Conservation (phyloP, 345 rosid genomes). For the Lenwebbia sp. region DNA sequence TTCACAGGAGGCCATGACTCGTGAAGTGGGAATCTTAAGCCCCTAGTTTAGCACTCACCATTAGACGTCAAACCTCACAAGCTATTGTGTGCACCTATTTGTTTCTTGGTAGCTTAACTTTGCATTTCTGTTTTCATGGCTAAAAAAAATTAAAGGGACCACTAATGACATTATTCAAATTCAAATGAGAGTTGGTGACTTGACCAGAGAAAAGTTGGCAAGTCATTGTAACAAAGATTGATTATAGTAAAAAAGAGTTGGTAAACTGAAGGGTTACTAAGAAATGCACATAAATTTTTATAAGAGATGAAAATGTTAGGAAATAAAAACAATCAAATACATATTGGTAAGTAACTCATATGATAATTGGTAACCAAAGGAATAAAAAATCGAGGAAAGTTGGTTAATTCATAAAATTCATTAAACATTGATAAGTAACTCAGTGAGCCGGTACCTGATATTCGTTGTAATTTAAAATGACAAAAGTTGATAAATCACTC, state of each 20-base stretch:
- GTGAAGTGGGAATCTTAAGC: neutral
- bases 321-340: neutral
- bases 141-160: neutral
- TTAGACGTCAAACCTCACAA: neutral
- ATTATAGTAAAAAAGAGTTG: neutral
- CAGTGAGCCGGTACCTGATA: neutral
- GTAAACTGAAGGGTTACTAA: neutral
- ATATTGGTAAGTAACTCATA: neutral
- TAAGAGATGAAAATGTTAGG: neutral
- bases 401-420: neutral
- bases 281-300: neutral
- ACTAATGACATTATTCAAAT: neutral
- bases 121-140: neutral
- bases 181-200: neutral
- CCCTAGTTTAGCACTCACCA: neutral
- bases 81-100: neutral
- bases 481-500: neutral
- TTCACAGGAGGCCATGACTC: neutral
- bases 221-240: neutral
- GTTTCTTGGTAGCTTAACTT: neutral
- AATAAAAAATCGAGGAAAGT: neutral
- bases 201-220: neutral
- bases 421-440: neutral
- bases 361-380: neutral
- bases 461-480: neutral